phyloP scores from a whole-genome alignment of 2,329 filamentous ascomycete genomes.

The Hypoxylon sp. region DNA sequence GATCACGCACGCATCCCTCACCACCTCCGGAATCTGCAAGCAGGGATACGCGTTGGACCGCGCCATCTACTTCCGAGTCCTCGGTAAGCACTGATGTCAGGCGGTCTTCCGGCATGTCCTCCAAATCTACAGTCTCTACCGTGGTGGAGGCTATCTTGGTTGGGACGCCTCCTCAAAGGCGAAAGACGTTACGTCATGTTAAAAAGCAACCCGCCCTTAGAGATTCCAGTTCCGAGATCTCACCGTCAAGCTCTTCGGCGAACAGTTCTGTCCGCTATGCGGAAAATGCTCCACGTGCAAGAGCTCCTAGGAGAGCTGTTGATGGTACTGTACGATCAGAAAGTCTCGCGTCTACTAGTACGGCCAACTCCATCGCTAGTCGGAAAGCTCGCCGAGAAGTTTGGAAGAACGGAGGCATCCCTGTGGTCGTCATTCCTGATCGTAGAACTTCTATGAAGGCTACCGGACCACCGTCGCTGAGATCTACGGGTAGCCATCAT shows the following conservation, averaged over 20 bases:
- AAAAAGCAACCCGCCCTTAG: conserved; percentile 61
- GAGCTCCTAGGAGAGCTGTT: conserved; percentile 45
- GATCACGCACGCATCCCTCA: conserved; percentile 55
- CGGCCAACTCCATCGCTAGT: conserved; percentile 64
- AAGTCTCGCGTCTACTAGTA: conserved; percentile 63
- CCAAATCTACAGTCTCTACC: conserved; percentile 66
- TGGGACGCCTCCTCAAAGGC: conserved; percentile 62
- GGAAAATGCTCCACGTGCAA: conserved; percentile 49
- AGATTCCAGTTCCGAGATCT: conserved; percentile 59
- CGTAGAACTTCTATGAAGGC: conserved; percentile 67
- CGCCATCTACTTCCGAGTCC: conserved; percentile 56
- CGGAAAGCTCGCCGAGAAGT: conserved; percentile 69
- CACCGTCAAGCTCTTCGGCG: conserved; percentile 60
- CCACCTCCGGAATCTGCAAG: conserved; percentile 50
- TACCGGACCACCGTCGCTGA: conserved; percentile 65
- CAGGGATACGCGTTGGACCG: conserved; percentile 49
- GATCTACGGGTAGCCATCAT: conserved; percentile 70
- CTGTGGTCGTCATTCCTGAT: conserved; percentile 72
- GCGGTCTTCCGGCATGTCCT: conserved; percentile 67
- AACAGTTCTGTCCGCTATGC: conserved; percentile 56
- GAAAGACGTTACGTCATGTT: conserved; percentile 71
- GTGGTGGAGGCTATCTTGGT: conserved; percentile 70
- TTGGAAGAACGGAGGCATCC: conserved; percentile 70
- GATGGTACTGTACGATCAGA: conserved; percentile 55
- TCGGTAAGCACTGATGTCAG: conserved; percentile 59